Evolutionary conservation across 495 filamentous ascomycete species (phyloP), one percentile per base, ranked within the genome.

Genomic region (Penicillium waksmanii): DNA sequence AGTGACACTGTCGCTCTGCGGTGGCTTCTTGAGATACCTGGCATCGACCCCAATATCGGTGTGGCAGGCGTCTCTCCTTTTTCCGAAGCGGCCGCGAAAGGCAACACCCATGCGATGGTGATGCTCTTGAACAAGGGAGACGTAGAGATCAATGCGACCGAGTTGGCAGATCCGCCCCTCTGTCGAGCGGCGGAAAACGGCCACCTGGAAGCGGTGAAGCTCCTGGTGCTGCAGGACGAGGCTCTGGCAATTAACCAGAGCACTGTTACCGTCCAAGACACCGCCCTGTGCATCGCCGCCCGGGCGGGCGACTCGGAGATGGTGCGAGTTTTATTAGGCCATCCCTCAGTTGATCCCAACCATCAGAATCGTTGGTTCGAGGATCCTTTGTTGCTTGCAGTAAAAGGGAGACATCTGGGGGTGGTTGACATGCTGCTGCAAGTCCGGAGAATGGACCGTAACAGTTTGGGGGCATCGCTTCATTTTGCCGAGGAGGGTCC

Each of bases 211-310:
- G n/a, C 50, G 31, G 50, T 52, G 11, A 13, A 19, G 8, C 50
- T 31, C 27, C 19, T 52, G 31, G 31, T 52, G 0, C 50, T 3
- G 31, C 31, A 52, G 50, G 31, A 13, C 31, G 12, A 35, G 31
- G 13, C 15, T 35, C 17, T 31, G 31, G 15, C 27, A 35, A 15
- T 33, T 25, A 35, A 52, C 31, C n/a, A 52, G 31, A 35, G 31
- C 50, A 18, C 50, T n/a, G 21, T 52, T 19, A 18, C 27, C 13
- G 50, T 19, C 34, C 31, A 52, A 52, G 68, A 54, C 25, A 54
- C 52, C 17, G 38, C 38, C 2, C 38, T 54, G 13, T 54, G 19
- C 15, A 54, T 54, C 34, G 52, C 52, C 21, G 52, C 52, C 52
- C 36, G 38, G 40, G 38, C 21, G 9, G 35, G 38, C 19, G 38